A percentile compares a stretch with the other conserved stretches of the same genome.
Conservation (phyloP, 257 asterid species). For the Gentiana dahurica region DNA sequence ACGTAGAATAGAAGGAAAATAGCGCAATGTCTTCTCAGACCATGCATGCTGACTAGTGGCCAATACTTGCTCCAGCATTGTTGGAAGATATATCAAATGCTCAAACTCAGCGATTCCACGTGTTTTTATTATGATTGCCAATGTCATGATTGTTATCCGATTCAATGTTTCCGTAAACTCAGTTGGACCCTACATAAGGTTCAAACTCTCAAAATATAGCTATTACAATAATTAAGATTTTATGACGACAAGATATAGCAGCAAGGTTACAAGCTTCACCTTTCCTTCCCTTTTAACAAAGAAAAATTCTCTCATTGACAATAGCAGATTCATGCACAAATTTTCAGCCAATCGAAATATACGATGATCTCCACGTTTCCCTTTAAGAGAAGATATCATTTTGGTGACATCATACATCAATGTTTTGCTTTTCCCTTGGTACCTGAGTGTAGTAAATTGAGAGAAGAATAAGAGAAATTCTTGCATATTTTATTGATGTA, state of each 20-base stretch:
- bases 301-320: conserved; percentile 85
- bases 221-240: background rate
- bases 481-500: too few relatives aligned
- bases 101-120: conserved; percentile 96
- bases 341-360: conserved; percentile 88
- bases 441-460: conserved; percentile 35
- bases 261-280: conserved; percentile 27
- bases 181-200: conserved; percentile 77
- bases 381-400: conserved; percentile 76
- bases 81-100: conserved; percentile 74
- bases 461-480: background rate
- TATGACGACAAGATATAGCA: background rate
- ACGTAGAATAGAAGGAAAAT: conserved; percentile 77
- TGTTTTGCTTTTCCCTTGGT: conserved; percentile 92
- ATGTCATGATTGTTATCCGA: conserved; percentile 68
- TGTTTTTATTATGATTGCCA: conserved; percentile 87
- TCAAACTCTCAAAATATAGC: conserved; percentile 12
- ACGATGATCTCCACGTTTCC: conserved; percentile 97
- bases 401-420: conserved; percentile 85
- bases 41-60: conserved; percentile 97
- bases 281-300: conserved; percentile 90
- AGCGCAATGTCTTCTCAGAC: conserved; percentile 92
- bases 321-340: conserved; percentile 86
- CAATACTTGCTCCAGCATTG: conserved; percentile 90
- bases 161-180: conserved; percentile 94